Base-by-base conservation (phyloP, 495 filamentous ascomycete genomes). In the Pseudotulostoma volvatum region DNA sequence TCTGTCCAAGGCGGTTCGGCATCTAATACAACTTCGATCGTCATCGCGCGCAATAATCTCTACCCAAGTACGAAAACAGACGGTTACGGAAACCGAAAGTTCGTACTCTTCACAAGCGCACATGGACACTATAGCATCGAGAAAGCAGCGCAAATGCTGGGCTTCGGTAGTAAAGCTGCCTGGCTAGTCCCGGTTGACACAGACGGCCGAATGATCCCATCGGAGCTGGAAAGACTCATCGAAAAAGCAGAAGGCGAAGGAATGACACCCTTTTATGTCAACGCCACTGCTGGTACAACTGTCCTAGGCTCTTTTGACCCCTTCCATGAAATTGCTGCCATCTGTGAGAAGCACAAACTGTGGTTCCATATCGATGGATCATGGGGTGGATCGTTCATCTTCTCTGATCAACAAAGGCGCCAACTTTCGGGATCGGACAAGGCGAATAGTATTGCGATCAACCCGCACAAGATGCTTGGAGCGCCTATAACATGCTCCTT, bases 401-500 rank as follows among this genome's bases (percentile, higher is more conserved):
- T 96, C 68, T 84, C 78, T 18, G 40, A 64, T 19, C 54, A 55
- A 31, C 78, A 81, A 37, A 65, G 65, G 18, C 53, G 64, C 47
- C 79, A 81, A 56, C 57, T 92, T 28, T 51, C 63, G 11, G 88
- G 88, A 17, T 60, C 70, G 9, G 67, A 86, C 33, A 66, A 73
- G 11, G 90, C 85, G 7, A 66, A 93, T 59, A 82, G 74, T 25
- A 65, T 95, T 19, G 78, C 83, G 7, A 70, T 93, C 31, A 93
- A 92, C 55, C 87, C 90, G 43, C 88, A 97, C 58, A 95, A 95
- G 59, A 97, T 95, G 90, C 69, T 97, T 47, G 83, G 81, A 31
- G 82, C 82, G 7, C 88, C 88, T 0, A 56, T 90, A 25, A 92
- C 87, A 2, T 97, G 88, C 58, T 86, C 81, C 4, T 93, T 93